Evolutionary conservation across 2,329 filamentous ascomycete species (phyloP).

Genomic region (Trichoderma polysporum): DNA sequence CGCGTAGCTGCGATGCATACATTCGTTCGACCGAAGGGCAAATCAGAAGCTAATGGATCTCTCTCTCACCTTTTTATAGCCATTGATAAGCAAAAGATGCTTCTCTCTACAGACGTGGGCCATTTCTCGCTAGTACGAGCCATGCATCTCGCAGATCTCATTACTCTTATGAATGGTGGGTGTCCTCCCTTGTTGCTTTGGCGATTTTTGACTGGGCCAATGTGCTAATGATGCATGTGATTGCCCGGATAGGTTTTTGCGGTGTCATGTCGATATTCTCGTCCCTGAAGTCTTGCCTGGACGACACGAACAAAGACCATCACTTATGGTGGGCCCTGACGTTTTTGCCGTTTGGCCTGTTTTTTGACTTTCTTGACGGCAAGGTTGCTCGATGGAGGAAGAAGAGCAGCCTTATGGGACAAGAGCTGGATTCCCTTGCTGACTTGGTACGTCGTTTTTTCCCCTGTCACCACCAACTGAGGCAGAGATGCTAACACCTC

Average conservation of each 20-base stretch:
- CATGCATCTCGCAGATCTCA: conserved; percentile 78
- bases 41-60: background rate
- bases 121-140: conserved; percentile 70
- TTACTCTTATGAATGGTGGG: conserved; percentile 77
- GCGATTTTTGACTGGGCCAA: background rate
- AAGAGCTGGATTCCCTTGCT: conserved; percentile 93
- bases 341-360: conserved; percentile 88
- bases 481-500: background rate
- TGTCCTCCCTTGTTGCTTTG: background rate
- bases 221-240: conserved; percentile 13
- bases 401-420: conserved; percentile 97
- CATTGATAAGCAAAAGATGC: conserved; percentile 72
- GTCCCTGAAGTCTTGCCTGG: conserved; percentile 88
- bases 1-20: background rate
- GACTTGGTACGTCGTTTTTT: conserved; percentile 67
- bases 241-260: conserved; percentile 61
- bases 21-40: background rate
- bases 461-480: background rate
- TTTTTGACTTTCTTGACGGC: conserved; percentile 98
- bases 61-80: conserved; percentile 40
- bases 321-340: conserved; percentile 80
- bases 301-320: conserved; percentile 60
- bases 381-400: conserved; percentile 94
- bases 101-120: conserved; percentile 67
- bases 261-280: conserved; percentile 95